These are phyloP conservation scores for Ceratorhiza oryzae-sativae DNA, from an alignment of 1,284 basidiomycete species.

Conservation along the genomic window DNA sequence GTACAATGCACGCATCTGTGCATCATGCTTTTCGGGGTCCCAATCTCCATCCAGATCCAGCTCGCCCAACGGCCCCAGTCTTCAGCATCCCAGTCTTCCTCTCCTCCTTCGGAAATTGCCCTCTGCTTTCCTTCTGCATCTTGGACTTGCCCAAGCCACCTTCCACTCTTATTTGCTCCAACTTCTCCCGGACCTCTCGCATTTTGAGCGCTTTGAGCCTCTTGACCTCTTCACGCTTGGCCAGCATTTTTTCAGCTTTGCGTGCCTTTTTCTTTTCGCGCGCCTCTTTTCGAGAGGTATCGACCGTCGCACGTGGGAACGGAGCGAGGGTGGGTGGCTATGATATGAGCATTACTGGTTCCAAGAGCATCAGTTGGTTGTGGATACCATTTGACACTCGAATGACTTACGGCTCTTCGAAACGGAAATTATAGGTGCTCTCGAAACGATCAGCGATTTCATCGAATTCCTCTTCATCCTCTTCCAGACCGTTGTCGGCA, in stretches of 20 bases:
- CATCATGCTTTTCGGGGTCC: constrained; percentile 80
- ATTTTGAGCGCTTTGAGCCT: constrained; percentile 83
- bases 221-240: constrained; percentile 80
- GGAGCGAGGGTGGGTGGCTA: constrained; percentile 80
- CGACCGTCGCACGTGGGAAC: constrained; percentile 79
- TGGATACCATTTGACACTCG: constrained; percentile 8
- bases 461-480: constrained; percentile 67
- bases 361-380: constrained; percentile 16
- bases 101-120: neutral
- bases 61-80: constrained; percentile 57
- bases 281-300: constrained; percentile 81
- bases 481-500: constrained; percentile 50
- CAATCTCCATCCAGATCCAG: constrained; percentile 83
- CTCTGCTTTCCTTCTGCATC: constrained; percentile 42
- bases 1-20: constrained; percentile 78
- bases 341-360: constrained; percentile 71
- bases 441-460: constrained; percentile 76
- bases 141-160: constrained; percentile 56
- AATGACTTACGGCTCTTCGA: constrained; percentile 83
- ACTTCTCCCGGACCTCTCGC: constrained; percentile 78
- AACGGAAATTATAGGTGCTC: constrained; percentile 91
- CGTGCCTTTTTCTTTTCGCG: constrained; percentile 77
- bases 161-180: constrained; percentile 74
- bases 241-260: constrained; percentile 78
- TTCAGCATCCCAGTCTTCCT: constrained; percentile 14